Base-by-base conservation (phyloP, 257 asterid genomes). In the Anisodus tanguticus region DNA sequence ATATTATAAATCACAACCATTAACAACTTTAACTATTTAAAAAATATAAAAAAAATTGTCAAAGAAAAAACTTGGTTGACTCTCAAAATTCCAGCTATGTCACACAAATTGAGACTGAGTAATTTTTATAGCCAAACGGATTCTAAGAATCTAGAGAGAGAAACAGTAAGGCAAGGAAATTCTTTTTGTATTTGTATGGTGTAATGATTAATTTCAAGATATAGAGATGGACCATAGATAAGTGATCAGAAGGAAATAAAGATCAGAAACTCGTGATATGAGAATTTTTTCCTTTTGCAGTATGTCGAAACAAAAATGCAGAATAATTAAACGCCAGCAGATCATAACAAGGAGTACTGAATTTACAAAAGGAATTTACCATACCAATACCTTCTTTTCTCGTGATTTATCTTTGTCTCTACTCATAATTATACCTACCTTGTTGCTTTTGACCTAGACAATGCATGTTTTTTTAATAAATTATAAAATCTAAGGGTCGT, bases 181-280 rank as follows among this genome's bases (percentile, higher is more conserved):
- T 31, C 35, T 31, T 31, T 31, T 26, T 41, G 49, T 79, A 63
- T 72, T 84, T 81, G 85, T 81, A 71, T 62, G 55, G 66, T 53
- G 89, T 81, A 86, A 86, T 86, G 77, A 86, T 86, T 86, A 31
- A 31, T 31, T 31, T 86, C 85, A 51, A 43, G 37, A 5, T 7
- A 43, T 55, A 57, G 62, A 57, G n/a, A 57, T 53, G 15, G 57
- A 3, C 57, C 57, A 53, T 10, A 53, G 60, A 39, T 19, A 7
- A 55, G 9, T 43, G 83, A 55, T 43, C 47, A 22, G 26, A 22
- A 22, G 26, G 26, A 22, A 22, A 22, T 22, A 22, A 22, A 22
- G 83, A 55, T 43, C 47, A 66, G 81, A 87, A 64, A 63, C 79
- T 84, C 89, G 85, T 84, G 83, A 81, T 51, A 31, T 31, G 35